phyloP scores from a whole-genome alignment of 768 basidiomycete genomes.

The Dentipellis fragilis region DNA sequence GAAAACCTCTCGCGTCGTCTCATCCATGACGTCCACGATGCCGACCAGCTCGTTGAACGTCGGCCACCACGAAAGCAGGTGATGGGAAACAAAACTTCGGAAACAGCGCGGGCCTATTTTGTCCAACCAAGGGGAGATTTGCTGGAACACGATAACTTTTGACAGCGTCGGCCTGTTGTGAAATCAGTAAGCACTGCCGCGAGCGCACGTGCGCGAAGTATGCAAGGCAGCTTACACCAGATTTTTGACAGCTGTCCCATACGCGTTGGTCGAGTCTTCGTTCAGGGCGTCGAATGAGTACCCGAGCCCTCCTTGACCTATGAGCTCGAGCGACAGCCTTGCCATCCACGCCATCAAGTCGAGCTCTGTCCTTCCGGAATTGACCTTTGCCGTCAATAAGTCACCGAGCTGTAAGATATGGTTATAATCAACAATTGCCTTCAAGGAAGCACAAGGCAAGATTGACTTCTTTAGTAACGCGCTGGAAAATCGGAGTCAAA shows the following conservation, averaged over 20 bases:
- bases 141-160: neutral
- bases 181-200: neutral
- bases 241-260: constrained; percentile 6
- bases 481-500: constrained; percentile 2
- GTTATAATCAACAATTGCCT: no score
- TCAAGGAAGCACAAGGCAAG: no score
- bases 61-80: neutral
- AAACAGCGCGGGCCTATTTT: neutral
- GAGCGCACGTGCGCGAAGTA: neutral
- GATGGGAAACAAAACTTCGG: neutral
- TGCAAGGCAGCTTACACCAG: neutral
- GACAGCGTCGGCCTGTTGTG: neutral
- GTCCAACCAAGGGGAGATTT: neutral
- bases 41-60: constrained; percentile 26
- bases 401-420: no score
- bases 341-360: neutral
- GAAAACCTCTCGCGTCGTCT: constrained; percentile 27
- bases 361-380: neutral
- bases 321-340: constrained; percentile 1
- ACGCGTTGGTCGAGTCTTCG: constrained; percentile 20
- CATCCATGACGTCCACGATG: no score
- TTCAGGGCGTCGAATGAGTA: constrained; percentile 1
- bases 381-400: neutral
- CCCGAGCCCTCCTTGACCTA: constrained; percentile 2
- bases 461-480: neutral